Evolutionary conservation across 2,329 filamentous ascomycete species (phyloP).

Genomic region (Neophaeococcomyces aloes): DNA sequence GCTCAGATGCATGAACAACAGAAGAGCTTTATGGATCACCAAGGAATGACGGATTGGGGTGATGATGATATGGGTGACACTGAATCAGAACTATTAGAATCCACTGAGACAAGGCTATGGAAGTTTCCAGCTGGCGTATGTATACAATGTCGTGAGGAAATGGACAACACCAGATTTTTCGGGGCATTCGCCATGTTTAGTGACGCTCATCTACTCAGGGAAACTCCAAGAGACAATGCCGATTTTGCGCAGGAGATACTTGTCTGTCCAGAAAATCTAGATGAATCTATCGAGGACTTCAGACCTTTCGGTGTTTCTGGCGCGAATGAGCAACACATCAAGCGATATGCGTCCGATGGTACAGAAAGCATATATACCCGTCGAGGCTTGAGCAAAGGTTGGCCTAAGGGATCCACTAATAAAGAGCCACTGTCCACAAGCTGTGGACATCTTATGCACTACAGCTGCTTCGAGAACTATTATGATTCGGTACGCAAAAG

Average conservation of each 20-base stretch:
- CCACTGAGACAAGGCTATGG: conserved; percentile 62
- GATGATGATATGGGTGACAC: conserved; percentile 64
- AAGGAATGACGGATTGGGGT: conserved; percentile 80
- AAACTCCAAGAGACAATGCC: conserved; percentile 70
- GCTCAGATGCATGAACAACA: conserved; percentile 97
- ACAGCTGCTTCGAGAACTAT: conserved; percentile 86
- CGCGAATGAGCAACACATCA: conserved; percentile 68
- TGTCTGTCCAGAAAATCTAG: conserved; percentile 67
- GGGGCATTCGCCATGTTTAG: conserved; percentile 87
- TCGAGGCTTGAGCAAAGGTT: conserved; percentile 81
- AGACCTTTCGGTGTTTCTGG: conserved; percentile 85
- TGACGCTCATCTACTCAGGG: conserved; percentile 73
- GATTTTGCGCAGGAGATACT: conserved; percentile 78
- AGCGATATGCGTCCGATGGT: conserved; percentile 64
- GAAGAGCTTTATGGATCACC: conserved; percentile 83
- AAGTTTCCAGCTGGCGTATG: conserved; percentile 89
- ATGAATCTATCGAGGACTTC: conserved; percentile 69
- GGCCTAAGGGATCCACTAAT: conserved; percentile 56
- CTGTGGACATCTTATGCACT: conserved; percentile 98
- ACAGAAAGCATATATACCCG: conserved; percentile 61
- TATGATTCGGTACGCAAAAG: conserved; percentile 71
- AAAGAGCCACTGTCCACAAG: conserved; percentile 76
- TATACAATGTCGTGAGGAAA: conserved; percentile 93
- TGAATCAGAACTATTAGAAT: conserved; percentile 39
- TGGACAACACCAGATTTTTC: conserved; percentile 76